Evolutionary conservation across 768 basidiomycete species (phyloP).

Genomic region (Peribolospora kevripleyi): DNA sequence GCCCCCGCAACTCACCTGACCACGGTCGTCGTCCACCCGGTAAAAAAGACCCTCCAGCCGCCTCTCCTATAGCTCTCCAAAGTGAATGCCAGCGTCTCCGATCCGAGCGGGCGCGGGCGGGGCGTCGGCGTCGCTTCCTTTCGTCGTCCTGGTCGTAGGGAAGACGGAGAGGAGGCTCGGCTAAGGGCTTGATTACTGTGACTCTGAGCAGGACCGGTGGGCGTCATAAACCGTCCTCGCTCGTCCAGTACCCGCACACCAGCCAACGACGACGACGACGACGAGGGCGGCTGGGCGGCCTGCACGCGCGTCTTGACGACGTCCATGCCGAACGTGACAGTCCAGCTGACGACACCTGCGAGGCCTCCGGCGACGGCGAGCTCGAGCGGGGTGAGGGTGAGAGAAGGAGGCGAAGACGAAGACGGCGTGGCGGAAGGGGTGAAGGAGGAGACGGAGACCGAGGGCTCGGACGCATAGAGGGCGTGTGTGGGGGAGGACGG

Average conservation of each 20-base stretch:
- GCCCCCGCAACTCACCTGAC: conserved; percentile 49
- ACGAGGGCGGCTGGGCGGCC: conserved; percentile 17
- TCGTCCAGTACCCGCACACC: neutral
- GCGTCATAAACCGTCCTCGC: no score
- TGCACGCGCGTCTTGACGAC: conserved; percentile 79
- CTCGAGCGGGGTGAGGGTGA: conserved; percentile 16
- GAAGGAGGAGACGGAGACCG: neutral
- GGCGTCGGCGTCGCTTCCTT: conserved; percentile 18
- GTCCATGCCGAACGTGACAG: conserved; percentile 63
- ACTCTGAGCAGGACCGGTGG: neutral
- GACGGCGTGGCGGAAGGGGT: conserved; percentile 7
- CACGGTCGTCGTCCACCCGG: conserved; percentile 54
- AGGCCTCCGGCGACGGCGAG: conserved; percentile 49
- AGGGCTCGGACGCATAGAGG: neutral
- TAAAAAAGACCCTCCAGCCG: conserved; percentile 45
- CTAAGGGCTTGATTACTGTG: neutral
- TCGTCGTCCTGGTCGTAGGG: conserved; percentile 29
- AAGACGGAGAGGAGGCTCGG: neutral
- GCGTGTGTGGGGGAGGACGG: conserved; percentile 7
- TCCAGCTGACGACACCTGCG: conserved; percentile 56
- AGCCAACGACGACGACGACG: neutral
- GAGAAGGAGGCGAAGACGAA: no score
- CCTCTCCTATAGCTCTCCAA: conserved; percentile 36
- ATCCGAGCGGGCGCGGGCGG: neutral
- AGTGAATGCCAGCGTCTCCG: neutral